Evolutionary conservation across 306 rosid genomes (phyloP).

Genomic region (Quercus alba): DNA sequence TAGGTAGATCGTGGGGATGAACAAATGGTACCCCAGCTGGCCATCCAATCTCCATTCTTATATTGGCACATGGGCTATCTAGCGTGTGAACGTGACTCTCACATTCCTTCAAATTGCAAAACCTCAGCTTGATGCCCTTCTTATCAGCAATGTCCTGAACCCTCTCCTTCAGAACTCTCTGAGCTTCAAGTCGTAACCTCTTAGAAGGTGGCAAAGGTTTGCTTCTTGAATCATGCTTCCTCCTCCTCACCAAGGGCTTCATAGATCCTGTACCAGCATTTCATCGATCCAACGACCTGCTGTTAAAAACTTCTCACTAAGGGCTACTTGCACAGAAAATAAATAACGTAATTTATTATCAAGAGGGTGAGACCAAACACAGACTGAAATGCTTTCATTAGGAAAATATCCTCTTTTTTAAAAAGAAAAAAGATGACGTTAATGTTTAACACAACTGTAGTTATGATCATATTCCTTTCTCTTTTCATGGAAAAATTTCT

Average conservation of each 20-base stretch:
- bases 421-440: background rate
- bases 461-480: background rate
- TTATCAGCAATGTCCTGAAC: slow-evolving; percentile 98
- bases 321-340: slow-evolving; percentile 47
- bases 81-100: slow-evolving; percentile 74
- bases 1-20: slow-evolving; percentile 97
- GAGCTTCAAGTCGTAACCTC: slow-evolving; percentile 97
- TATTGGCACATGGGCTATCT: slow-evolving; percentile 91
- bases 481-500: background rate
- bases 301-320: slow-evolving; percentile 83
- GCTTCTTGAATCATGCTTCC: slow-evolving; percentile 73
- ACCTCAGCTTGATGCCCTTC: slow-evolving; percentile 95
- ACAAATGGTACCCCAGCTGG: slow-evolving; percentile 97
- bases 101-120: slow-evolving; percentile 95
- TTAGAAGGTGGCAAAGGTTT: slow-evolving; percentile 98
- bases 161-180: slow-evolving; percentile 90
- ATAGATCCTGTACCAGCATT: slow-evolving; percentile 99
- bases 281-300: slow-evolving; percentile 99
- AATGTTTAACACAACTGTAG: background rate
- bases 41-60: slow-evolving; percentile 93
- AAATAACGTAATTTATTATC: slow-evolving; percentile 27
- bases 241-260: slow-evolving; percentile 67
- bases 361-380: background rate
- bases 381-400: background rate
- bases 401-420: background rate